Percentiles rank a stretch among this genome's conserved stretches.
Evolutionary conservation across 257 asterid genomes (phyloP).

Genomic region (Petunia secreta): DNA sequence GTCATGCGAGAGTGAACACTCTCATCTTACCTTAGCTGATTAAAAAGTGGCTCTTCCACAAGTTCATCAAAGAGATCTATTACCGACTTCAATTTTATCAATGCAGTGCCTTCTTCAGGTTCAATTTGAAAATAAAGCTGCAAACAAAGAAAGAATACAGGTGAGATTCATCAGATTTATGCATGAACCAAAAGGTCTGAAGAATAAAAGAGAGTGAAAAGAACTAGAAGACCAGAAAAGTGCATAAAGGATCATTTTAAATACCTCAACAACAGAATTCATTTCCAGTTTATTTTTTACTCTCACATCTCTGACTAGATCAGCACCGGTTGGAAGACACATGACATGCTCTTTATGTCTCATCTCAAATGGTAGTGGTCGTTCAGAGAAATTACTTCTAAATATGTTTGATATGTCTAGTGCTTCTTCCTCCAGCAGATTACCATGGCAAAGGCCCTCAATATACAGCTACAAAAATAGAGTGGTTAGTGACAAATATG

Average conservation of each 20-base stretch:
- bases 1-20: slow-evolving; percentile 8
- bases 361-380: slow-evolving; percentile 72
- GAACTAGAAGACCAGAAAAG: not conserved
- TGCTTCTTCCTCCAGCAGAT: slow-evolving; percentile 90
- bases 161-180: slow-evolving; percentile 12
- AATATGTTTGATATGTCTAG: slow-evolving; percentile 64
- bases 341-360: slow-evolving; percentile 80
- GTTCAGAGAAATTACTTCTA: slow-evolving; percentile 60
- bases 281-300: slow-evolving; percentile 89
- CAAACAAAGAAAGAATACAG: slow-evolving; percentile 27
- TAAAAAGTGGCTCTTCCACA: slow-evolving; percentile 87
- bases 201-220: not conserved
- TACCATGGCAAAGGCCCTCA: slow-evolving; percentile 98
- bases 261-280: slow-evolving; percentile 96
- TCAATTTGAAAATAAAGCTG: slow-evolving; percentile 97
- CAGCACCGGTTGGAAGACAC: slow-evolving; percentile 76
- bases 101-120: slow-evolving; percentile 67
- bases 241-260: slow-evolving; percentile 24
- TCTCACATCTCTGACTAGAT: slow-evolving; percentile 71
- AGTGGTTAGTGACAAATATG: slow-evolving; percentile 18
- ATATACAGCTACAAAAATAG: slow-evolving; percentile 65
- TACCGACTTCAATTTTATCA: slow-evolving; percentile 72
- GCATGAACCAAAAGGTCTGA: not conserved
- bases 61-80: slow-evolving; percentile 89
- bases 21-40: slow-evolving; percentile 81